Conservation (phyloP, 345 rosid genomes). For the Eucalyptus viminalis region DNA sequence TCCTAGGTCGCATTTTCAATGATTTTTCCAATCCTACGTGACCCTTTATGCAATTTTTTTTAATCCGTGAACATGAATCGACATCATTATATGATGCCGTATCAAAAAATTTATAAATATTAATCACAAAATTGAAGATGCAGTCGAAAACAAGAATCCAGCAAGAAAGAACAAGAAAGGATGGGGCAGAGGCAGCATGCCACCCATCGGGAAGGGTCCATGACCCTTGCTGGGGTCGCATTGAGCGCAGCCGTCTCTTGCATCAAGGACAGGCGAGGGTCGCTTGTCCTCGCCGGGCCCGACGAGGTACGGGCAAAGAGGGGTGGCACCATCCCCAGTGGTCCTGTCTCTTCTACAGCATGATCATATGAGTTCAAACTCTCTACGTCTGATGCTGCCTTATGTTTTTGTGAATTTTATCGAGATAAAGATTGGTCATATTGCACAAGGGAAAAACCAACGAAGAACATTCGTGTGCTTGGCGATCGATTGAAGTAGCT, state of each 20-base stretch:
- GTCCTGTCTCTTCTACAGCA: neutral
- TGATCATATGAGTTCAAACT: neutral
- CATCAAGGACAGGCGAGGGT: too few species aligned
- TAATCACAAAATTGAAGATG: neutral
- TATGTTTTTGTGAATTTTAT: neutral
- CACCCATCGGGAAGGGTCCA: neutral
- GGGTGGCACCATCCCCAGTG: neutral
- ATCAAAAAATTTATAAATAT: neutral
- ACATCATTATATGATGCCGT: neutral
- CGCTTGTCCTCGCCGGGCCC: neutral
- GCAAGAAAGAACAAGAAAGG: neutral
- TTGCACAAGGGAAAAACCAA: neutral
- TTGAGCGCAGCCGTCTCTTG: neutral
- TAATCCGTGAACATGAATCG: neutral
- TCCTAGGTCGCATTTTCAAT: neutral
- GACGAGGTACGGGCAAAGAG: neutral
- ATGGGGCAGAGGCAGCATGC: neutral
- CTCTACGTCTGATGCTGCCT: neutral
- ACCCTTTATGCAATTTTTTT: neutral
- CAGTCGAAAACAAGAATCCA: neutral
- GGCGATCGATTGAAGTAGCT: neutral
- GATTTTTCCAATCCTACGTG: neutral
- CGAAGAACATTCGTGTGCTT: neutral
- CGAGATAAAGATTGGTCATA: neutral
- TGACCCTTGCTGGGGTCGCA: neutral